These are phyloP conservation scores for Penicillium italicum DNA, from an alignment of 2,329 filamentous ascomycete genomes.

Conservation along the genomic window DNA sequence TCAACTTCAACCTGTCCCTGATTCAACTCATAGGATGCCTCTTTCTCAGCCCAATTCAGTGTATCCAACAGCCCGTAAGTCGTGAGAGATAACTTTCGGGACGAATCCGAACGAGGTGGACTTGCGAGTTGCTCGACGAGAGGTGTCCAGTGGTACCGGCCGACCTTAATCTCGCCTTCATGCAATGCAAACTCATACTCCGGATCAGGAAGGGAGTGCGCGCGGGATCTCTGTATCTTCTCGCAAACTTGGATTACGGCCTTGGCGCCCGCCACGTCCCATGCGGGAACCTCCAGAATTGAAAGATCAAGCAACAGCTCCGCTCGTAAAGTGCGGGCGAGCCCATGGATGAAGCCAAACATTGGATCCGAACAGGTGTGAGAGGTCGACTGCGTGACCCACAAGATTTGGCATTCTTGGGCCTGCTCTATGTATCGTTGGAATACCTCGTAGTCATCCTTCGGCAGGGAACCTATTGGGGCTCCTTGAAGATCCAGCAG, in stretches of 20 bases:
- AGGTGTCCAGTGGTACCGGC: slow-evolving; percentile 11
- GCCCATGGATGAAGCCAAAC: slow-evolving; percentile 10
- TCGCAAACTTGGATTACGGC: background rate
- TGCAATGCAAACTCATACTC: slow-evolving; percentile 12
- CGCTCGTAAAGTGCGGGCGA: slow-evolving; percentile 9
- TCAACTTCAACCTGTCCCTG: slow-evolving; percentile 12
- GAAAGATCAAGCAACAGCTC: slow-evolving; percentile 11
- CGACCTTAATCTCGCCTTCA: slow-evolving; percentile 8
- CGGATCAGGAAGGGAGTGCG: background rate
- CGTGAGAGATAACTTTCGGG: slow-evolving; percentile 3
- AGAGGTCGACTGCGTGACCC: slow-evolving; percentile 9
- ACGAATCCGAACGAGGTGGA: background rate
- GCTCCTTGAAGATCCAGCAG: background rate
- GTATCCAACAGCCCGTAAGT: slow-evolving; percentile 10
- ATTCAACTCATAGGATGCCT: background rate
- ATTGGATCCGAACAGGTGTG: slow-evolving; percentile 6
- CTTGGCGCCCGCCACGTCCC: background rate
- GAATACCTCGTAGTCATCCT: background rate
- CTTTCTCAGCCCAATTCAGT: background rate
- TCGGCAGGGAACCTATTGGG: background rate
- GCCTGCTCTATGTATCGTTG: background rate
- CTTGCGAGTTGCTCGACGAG: slow-evolving; percentile 1
- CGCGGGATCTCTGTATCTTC: slow-evolving; percentile 3
- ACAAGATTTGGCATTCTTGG: slow-evolving; percentile 5
- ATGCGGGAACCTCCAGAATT: slow-evolving; percentile 9